A percentile compares a stretch with the other conserved stretches of the same genome.
phyloP scores from a whole-genome alignment of 1,139 yeast genomes.

The Pichia sorboxylosa region DNA sequence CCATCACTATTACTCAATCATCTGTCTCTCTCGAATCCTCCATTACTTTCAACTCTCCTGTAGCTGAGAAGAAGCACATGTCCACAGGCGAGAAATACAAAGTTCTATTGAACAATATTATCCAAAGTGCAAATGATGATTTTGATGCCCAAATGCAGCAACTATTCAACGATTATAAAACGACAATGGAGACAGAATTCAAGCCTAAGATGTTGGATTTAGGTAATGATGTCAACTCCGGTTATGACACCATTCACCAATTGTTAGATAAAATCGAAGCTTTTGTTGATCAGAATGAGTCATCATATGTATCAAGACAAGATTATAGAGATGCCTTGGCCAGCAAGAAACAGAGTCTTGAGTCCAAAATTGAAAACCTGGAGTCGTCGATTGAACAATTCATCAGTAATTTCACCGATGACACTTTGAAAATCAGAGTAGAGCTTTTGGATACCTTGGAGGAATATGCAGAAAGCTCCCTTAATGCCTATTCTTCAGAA shows the following conservation, averaged over 20 bases:
- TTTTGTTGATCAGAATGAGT: constrained; percentile 40
- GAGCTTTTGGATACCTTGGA: constrained; percentile 54
- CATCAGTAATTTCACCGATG: constrained; percentile 29
- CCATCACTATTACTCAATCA: no score
- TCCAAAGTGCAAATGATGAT: constrained; percentile 32
- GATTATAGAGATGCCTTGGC: constrained; percentile 39
- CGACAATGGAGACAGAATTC: constrained; percentile 27
- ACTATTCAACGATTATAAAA: constrained; percentile 27
- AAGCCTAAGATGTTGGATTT: constrained; percentile 32
- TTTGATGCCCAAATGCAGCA: constrained; percentile 32
- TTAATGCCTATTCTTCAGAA: constrained; percentile 38
- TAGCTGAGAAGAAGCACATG: constrained; percentile 5
- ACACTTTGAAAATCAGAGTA: constrained; percentile 37
- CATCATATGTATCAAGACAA: constrained; percentile 40
- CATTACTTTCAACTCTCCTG: not conserved
- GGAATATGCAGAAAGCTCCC: constrained; percentile 57
- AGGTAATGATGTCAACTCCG: constrained; percentile 30
- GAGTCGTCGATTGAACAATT: constrained; percentile 26
- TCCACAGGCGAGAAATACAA: constrained; percentile 25
- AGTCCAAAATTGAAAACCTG: constrained; percentile 28
- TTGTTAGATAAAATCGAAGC: constrained; percentile 38
- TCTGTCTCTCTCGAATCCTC: no score
- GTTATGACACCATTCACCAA: constrained; percentile 35
- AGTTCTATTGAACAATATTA: constrained; percentile 32
- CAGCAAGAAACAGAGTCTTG: constrained; percentile 26